Conservation (phyloP, 2,329 filamentous ascomycete species). For the Dendrostoma leiphaemia region DNA sequence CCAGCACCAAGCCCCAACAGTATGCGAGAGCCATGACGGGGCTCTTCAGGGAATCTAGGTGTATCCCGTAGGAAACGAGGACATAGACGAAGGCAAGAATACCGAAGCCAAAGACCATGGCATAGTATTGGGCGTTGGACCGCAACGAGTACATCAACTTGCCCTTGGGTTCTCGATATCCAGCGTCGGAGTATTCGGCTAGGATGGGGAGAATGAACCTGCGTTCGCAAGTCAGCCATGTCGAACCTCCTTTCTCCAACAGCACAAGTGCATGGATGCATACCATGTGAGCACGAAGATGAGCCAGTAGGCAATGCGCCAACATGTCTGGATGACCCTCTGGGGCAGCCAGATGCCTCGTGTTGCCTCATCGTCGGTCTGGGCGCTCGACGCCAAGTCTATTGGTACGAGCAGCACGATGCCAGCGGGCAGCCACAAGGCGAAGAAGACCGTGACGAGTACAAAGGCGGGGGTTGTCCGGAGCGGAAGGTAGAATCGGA, state of each 20-base stretch:
- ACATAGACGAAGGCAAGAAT: conserved; percentile 78
- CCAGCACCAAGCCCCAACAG: conserved; percentile 85
- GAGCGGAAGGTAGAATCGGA: conserved; percentile 87
- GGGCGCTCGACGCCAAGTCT: conserved; percentile 84
- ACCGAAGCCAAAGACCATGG: conserved; percentile 71
- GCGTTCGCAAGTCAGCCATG: conserved; percentile 1
- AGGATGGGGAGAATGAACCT: conserved; percentile 90
- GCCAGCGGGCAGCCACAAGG: conserved; percentile 87
- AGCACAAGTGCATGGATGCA: too few relatives aligned
- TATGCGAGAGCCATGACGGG: conserved; percentile 93
- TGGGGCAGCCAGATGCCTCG: conserved; percentile 86
- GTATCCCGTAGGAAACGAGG: conserved; percentile 73
- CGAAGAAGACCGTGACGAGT: conserved; percentile 88
- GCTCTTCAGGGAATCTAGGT: conserved; percentile 71
- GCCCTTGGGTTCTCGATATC: conserved; percentile 81
- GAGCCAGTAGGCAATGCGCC: conserved; percentile 96
- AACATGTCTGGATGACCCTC: conserved; percentile 76
- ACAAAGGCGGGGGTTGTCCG: conserved; percentile 89
- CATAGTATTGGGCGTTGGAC: conserved; percentile 84
- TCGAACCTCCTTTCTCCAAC: too few relatives aligned
- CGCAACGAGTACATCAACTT: conserved; percentile 82
- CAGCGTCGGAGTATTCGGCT: conserved; percentile 91
- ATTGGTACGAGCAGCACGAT: conserved; percentile 92
- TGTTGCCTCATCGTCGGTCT: conserved; percentile 65
- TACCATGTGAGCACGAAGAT: conserved; percentile 95